A percentile compares a stretch with the other conserved stretches of the same genome.
Conservation (phyloP, 345 rosid species). For the Populus euphratica region DNA sequence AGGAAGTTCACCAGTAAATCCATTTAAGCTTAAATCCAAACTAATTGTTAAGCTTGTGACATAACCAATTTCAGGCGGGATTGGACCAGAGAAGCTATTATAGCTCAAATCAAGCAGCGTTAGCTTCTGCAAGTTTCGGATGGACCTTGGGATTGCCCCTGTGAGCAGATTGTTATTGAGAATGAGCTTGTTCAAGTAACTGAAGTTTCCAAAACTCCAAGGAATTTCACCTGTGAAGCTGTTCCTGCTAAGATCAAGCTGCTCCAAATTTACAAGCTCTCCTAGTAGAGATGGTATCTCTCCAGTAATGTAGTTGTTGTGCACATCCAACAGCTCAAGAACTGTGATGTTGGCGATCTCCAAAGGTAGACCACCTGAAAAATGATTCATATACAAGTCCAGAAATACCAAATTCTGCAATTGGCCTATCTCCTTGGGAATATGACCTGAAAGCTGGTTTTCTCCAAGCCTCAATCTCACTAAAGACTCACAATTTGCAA, state of each 20-base stretch:
- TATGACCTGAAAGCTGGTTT: constrained; percentile 81
- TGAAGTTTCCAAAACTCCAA: constrained; percentile 73
- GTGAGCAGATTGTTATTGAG: constrained; percentile 76
- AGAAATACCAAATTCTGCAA: constrained; percentile 89
- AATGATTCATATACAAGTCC: constrained; percentile 82
- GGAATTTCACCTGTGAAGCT: constrained; percentile 76
- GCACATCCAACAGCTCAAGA: constrained; percentile 82
- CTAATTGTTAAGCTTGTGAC: constrained; percentile 78
- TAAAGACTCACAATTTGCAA: constrained; percentile 69
- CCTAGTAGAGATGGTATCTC: constrained; percentile 76
- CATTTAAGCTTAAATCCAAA: constrained; percentile 72
- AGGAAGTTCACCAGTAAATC: constrained; percentile 64
- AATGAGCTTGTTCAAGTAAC: constrained; percentile 90
- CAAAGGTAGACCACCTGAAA: constrained; percentile 67
- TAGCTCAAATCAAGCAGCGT: constrained; percentile 84
- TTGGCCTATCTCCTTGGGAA: constrained; percentile 79
- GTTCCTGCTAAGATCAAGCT: constrained; percentile 90
- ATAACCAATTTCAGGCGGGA: constrained; percentile 73
- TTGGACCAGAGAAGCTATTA: constrained; percentile 65
- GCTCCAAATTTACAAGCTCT: constrained; percentile 91
- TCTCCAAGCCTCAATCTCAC: constrained; percentile 92
- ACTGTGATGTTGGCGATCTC: constrained; percentile 78
- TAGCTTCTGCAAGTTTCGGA: constrained; percentile 60
- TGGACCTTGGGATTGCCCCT: constrained; percentile 66
- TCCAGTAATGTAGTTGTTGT: constrained; percentile 76